A percentile compares a stretch with the other conserved stretches of the same genome.
Conservation (phyloP, 495 filamentous ascomycete species). For the Trichoderma asperelloides region DNA sequence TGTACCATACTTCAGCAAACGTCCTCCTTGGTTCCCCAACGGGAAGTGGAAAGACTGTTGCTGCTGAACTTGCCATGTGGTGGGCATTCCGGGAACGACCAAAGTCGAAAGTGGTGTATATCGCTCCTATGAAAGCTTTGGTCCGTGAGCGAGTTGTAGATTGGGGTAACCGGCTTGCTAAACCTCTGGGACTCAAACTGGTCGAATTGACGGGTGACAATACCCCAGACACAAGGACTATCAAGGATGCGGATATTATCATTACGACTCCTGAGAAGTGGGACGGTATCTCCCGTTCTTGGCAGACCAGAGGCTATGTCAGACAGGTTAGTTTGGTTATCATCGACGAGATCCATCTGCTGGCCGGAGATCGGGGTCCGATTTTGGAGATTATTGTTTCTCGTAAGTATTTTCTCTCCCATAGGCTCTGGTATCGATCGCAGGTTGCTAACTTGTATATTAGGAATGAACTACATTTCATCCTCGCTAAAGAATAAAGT, state of each 20-base stretch:
- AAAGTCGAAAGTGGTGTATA: slow-evolving; percentile 96
- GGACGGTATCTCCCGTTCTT: slow-evolving; percentile 97
- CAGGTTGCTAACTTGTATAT: neutral
- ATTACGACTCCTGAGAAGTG: slow-evolving; percentile 98
- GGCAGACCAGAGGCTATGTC: slow-evolving; percentile 95
- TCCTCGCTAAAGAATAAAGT: slow-evolving; percentile 83
- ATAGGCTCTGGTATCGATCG: neutral
- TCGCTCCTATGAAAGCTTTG: slow-evolving; percentile 97
- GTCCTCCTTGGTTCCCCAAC: slow-evolving; percentile 95
- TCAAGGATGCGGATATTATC: slow-evolving; percentile 92
- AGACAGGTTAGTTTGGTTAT: slow-evolving; percentile 92
- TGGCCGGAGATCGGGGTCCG: slow-evolving; percentile 90
- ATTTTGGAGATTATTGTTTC: slow-evolving; percentile 99
- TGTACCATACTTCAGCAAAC: slow-evolving; percentile 86
- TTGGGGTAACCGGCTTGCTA: slow-evolving; percentile 78
- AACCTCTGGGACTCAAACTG: slow-evolving; percentile 76
- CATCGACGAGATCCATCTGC: slow-evolving; percentile 95
- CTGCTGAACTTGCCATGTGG: slow-evolving; percentile 98
- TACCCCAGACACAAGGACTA: slow-evolving; percentile 90
- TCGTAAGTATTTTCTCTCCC: slow-evolving; percentile 28
- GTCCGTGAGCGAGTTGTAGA: slow-evolving; percentile 95
- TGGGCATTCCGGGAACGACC: slow-evolving; percentile 96
- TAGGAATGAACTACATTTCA: slow-evolving; percentile 92
- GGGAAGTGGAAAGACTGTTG: slow-evolving; percentile 93
- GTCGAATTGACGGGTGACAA: slow-evolving; percentile 98